Evolutionary conservation across 805 yeast genomes (phyloP).

Genomic region (Candida parachauliodes): DNA sequence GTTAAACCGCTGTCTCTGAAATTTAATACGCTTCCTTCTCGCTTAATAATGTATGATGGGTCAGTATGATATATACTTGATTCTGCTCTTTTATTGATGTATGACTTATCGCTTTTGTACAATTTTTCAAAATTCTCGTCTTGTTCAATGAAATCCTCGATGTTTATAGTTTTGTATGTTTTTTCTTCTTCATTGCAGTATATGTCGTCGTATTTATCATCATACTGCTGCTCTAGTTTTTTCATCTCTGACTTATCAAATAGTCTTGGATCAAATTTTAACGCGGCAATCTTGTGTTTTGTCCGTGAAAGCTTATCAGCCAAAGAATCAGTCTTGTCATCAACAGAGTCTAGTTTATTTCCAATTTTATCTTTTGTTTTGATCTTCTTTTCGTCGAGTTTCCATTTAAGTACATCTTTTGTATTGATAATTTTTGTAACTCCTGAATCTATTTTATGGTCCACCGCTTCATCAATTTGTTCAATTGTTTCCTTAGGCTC

Average conservation of each 20-base stretch:
- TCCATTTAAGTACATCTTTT: conserved; percentile 13
- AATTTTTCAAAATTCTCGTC: conserved; percentile 3
- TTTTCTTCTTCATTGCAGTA: too few species aligned
- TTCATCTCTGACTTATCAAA: conserved; percentile 9
- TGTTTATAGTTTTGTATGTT: background rate
- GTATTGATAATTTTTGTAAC: conserved; percentile 3
- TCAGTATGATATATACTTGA: background rate
- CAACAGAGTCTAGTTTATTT: conserved; percentile 12
- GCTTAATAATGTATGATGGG: conserved; percentile 14
- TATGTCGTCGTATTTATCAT: conserved; percentile 2
- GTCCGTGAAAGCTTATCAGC: conserved; percentile 9
- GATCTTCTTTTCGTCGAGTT: conserved; percentile 13
- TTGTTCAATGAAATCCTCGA: background rate
- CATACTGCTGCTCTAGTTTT: background rate
- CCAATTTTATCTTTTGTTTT: conserved; percentile 6
- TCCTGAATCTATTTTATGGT: conserved; percentile 12
- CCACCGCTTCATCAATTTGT: conserved; percentile 17
- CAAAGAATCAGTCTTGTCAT: conserved; percentile 7
- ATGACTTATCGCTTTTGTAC: background rate
- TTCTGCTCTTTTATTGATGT: conserved; percentile 5
- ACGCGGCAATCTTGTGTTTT: background rate
- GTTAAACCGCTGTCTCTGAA: too few species aligned
- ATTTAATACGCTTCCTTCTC: too few species aligned
- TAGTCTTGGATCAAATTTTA: conserved; percentile 8
- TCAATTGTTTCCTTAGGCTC: conserved; percentile 19